Evolutionary conservation across 2,329 filamentous ascomycete genomes (phyloP), one percentile per base, ranked within the genome.

Genomic region (Exophiala aquamarina): DNA sequence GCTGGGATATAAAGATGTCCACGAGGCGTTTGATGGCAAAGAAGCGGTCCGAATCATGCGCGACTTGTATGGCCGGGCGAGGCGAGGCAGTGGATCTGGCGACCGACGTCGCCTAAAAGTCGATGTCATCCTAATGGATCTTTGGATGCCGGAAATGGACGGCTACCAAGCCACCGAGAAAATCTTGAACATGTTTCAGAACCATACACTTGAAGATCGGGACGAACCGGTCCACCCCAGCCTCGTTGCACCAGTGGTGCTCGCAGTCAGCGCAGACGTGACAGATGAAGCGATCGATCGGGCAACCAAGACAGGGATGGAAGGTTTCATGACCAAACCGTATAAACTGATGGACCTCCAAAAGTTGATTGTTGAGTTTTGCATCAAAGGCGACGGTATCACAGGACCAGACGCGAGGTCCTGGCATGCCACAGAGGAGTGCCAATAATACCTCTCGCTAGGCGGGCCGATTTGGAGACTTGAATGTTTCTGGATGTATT

Each of bases 121-220:
- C 47, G 78, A 86, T 58, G 75, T 85, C 2, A 74, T 88, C 18
- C 67, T 87, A 34, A 88, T 88, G 84, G 84, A 88, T 64, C 74
- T 88, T 8, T 88, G 84, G 84, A 88, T 88, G 83, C 84, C 84
- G 1, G 72, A 82, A 54, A 82, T 87, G 73, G 84, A 87, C 59
- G 84, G 84, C 1, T 87, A 86, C 55, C 79, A 87, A 60, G 84
- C 84, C 2, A 80, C 84, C 0, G 74, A 78, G 57, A 70, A 73
- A 37, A 88, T 88, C 34, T 65, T 86, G 9, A 66, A 70, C 18
- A 75, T 83, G 70, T 62, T 71, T n/a, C 65, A 68, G 33, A 62
- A 69, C 36, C 61, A 68, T 59, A 14, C 57, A 38, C 29, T 50
- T 44, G 35, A 48, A 43, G 56, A 47, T 31, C 43, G 13, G 40